Percentiles rank a stretch among this genome's conserved stretches.
phyloP scores from a whole-genome alignment of 129 eudicot genomes.

The Lonicera japonica region DNA sequence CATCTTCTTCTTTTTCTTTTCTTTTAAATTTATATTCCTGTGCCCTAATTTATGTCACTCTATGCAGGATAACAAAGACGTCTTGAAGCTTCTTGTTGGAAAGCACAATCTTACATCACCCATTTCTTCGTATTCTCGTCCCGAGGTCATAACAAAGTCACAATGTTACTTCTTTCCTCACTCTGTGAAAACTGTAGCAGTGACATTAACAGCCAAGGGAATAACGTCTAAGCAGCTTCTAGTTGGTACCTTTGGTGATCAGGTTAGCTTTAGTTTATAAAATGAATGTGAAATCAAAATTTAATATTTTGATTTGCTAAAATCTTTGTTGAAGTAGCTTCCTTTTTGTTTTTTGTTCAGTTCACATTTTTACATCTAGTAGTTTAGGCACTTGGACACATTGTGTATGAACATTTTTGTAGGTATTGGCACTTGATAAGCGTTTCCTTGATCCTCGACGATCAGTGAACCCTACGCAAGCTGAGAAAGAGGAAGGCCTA shows the following conservation, averaged over 20 bases:
- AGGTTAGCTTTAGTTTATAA: slow-evolving; percentile 40
- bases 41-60: not conserved
- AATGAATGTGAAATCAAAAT: too few relatives aligned
- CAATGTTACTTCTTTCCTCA: slow-evolving; percentile 94
- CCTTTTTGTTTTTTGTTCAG: not conserved
- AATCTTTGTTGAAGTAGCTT: too few relatives aligned
- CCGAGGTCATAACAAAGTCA: slow-evolving; percentile 74
- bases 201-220: slow-evolving; percentile 88
- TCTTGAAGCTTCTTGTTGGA: slow-evolving; percentile 86
- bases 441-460: slow-evolving; percentile 93
- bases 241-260: slow-evolving; percentile 92
- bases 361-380: not conserved
- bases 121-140: slow-evolving; percentile 86
- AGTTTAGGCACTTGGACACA: not conserved
- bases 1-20: not conserved
- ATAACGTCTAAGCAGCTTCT: slow-evolving; percentile 89
- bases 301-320: too few relatives aligned
- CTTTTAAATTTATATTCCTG: not conserved
- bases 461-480: slow-evolving; percentile 79
- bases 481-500: slow-evolving; percentile 97
- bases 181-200: slow-evolving; percentile 81
- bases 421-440: slow-evolving; percentile 99
- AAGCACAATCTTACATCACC: slow-evolving; percentile 94
- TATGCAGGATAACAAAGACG: slow-evolving; percentile 89
- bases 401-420: slow-evolving; percentile 3